Evolutionary conservation across 2,329 filamentous ascomycete genomes (phyloP).

Genomic region (Stachybotrys chartarum): DNA sequence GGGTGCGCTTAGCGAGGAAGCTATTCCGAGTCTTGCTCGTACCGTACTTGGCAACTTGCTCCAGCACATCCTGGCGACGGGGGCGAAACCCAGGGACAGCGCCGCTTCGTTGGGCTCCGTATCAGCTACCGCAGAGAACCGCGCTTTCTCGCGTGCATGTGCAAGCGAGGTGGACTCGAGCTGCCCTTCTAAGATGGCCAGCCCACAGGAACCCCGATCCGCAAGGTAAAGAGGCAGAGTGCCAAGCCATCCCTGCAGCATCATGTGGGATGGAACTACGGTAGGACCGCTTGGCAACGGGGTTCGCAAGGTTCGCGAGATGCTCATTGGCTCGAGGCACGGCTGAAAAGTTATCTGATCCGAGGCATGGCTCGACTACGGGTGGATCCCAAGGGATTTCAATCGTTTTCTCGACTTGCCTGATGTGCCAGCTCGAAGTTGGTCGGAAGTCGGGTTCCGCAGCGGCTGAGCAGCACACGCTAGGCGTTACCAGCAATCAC

Average conservation of each 20-base stretch:
- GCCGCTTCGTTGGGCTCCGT: not conserved
- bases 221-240: not conserved
- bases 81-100: not conserved
- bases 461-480: too few relatives aligned
- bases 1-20: not conserved
- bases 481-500: too few relatives aligned
- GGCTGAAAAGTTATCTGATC: constrained; percentile 7
- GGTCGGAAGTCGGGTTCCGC: not conserved
- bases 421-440: not conserved
- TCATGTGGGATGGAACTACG: not conserved
- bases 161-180: not conserved
- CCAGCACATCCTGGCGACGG: not conserved
- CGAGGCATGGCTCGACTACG: constrained; percentile 1
- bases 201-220: not conserved
- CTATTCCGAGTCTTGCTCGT: not conserved
- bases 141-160: not conserved
- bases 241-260: not conserved
- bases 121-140: too few relatives aligned
- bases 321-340: not conserved
- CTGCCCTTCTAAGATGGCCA: not conserved
- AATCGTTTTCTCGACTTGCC: not conserved
- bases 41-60: not conserved
- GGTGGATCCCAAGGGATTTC: not conserved
- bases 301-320: too few relatives aligned
- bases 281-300: not conserved